Base-by-base conservation (phyloP, 352 stramenopile species). In the Pythium phragmiticola region DNA sequence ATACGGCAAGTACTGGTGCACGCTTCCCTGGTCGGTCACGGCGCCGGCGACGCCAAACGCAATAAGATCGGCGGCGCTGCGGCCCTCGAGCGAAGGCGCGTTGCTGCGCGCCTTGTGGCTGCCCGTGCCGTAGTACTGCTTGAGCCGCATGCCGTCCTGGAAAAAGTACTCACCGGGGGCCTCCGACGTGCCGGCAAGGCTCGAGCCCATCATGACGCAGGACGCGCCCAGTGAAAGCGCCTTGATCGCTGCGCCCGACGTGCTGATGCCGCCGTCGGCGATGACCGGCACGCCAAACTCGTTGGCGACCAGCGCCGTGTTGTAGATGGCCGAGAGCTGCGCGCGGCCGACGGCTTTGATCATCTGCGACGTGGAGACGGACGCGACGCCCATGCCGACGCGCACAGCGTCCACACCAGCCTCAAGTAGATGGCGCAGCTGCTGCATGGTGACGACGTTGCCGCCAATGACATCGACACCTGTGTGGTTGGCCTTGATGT, bases 91-190 rank as follows among this genome's bases (percentile, higher is more conserved):
- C 7, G 75, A 72, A 42, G 87, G 81, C 26, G 74, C 71, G 58
- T 83, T 89, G 57, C 63, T 77, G n/a, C 74, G 89, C 37, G 95
- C 98, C 77, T 99, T 97, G 61, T 99, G 82, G 68, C 89, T 98
- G 34, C 97, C 96, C 89, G 99, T 99, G 57, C 98, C 98, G 68
- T 97, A 90, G 88, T 99, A 99, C 54, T 96, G 88, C 82, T 99
- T 99, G 28, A 99, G 83, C 43, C 98, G 94, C 66, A 99, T 94
- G 37, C 97, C 98, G 70, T 99, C 96, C 82, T 99, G 95, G 72
- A 99, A 99, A 73, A 99, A 99, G 77, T 99, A 99, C 72, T 99
- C 95, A 30, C 98, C 98, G 5, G 98, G 98, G 23, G 97, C 91
- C 76, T 99, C 98, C 46, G 98, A 94, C 12, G 97, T 99, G 48